Evolutionary conservation across 2,329 filamentous ascomycete genomes (phyloP).

Genomic region (Xylariomycetidae sp.): DNA sequence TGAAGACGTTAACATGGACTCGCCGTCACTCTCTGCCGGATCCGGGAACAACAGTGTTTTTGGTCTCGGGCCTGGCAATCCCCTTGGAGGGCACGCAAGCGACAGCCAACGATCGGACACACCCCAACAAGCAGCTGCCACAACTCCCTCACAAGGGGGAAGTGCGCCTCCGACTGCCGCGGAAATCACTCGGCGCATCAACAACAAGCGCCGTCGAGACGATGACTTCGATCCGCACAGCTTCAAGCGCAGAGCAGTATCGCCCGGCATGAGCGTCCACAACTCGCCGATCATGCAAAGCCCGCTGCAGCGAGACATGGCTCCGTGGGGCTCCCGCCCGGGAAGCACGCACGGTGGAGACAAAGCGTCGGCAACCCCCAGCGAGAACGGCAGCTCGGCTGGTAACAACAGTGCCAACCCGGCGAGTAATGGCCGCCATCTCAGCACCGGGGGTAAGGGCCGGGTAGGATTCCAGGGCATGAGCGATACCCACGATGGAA

Average conservation of each 20-base stretch:
- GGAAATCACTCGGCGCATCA: conserved; percentile 71
- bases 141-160: conserved; percentile 24
- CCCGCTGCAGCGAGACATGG: conserved; percentile 65
- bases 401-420: conserved; percentile 12
- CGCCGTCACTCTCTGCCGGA: conserved; percentile 43
- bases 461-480: conserved; percentile 83
- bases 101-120: conserved; percentile 30
- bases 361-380: conserved; percentile 43
- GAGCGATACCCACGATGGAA: conserved; percentile 50
- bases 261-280: conserved; percentile 83
- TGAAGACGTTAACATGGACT: conserved; percentile 70
- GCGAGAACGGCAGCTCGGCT: conserved; percentile 39
- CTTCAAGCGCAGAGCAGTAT: conserved; percentile 88
- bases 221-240: conserved; percentile 84
- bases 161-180: conserved; percentile 56
- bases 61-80: conserved; percentile 27
- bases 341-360: conserved; percentile 52
- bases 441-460: conserved; percentile 47
- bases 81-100: conserved; percentile 20
- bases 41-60: conserved; percentile 26
- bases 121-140: conserved; percentile 28
- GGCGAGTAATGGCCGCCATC: conserved; percentile 29
- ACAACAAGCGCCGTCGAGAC: conserved; percentile 78
- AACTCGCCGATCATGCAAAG: conserved; percentile 86
- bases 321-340: conserved; percentile 66